phyloP scores from a whole-genome alignment of 805 yeast genomes.

The Candida manassasensis region DNA sequence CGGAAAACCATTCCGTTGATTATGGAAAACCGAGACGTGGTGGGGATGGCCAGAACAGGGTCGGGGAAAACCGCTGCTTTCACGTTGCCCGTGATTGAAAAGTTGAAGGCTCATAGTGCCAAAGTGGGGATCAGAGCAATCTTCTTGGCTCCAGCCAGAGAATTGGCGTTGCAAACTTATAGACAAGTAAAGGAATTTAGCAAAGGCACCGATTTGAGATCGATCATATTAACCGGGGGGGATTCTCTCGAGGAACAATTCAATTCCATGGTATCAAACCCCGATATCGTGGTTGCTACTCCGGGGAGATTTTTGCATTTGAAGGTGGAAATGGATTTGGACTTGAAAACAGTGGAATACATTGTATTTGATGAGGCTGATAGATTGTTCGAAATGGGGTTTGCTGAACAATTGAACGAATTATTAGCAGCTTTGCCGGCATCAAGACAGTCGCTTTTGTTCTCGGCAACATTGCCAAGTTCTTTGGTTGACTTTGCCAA shows the following conservation, averaged over 20 bases:
- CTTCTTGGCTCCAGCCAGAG: slow-evolving; percentile 91
- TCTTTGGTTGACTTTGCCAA: slow-evolving; percentile 94
- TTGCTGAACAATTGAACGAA: slow-evolving; percentile 88
- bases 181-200: slow-evolving; percentile 86
- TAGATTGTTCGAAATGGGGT: slow-evolving; percentile 93
- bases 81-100: slow-evolving; percentile 83
- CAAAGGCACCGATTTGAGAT: slow-evolving; percentile 75
- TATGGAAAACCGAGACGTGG: slow-evolving; percentile 85
- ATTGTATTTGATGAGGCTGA: slow-evolving; percentile 97
- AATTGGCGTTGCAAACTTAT: slow-evolving; percentile 88
- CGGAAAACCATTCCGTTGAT: slow-evolving; percentile 91
- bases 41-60: slow-evolving; percentile 99
- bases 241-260: slow-evolving; percentile 98
- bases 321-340: slow-evolving; percentile 91
- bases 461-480: slow-evolving; percentile 92
- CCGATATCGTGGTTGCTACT: slow-evolving; percentile 92
- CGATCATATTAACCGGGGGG: slow-evolving; percentile 89
- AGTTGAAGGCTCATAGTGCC: slow-evolving; percentile 76
- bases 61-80: slow-evolving; percentile 99
- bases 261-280: slow-evolving; percentile 85
- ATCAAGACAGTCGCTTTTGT: slow-evolving; percentile 79
- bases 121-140: slow-evolving; percentile 87
- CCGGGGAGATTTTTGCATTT: slow-evolving; percentile 97
- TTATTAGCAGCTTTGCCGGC: slow-evolving; percentile 78
- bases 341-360: slow-evolving; percentile 77